These are phyloP conservation scores for Pisolithus marmoratus DNA, from an alignment of 768 basidiomycete species.

Conservation along the genomic window DNA sequence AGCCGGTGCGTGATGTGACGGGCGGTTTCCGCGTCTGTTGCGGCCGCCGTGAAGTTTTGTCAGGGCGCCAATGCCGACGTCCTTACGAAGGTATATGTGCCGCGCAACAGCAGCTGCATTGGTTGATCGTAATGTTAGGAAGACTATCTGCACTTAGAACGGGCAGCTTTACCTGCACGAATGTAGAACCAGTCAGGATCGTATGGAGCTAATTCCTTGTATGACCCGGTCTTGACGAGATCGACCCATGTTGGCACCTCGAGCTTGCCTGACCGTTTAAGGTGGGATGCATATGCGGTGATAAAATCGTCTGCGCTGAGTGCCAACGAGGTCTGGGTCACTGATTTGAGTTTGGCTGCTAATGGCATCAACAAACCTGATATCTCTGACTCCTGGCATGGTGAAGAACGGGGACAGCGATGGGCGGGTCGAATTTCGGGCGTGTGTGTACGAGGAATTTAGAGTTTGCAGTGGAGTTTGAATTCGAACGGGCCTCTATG, in stretches of 20 bases:
- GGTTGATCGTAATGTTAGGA: neutral
- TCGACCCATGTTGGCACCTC: slow-evolving; percentile 99
- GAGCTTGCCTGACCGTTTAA: slow-evolving; percentile 98
- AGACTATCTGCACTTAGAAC: neutral
- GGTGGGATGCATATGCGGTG: slow-evolving; percentile 87
- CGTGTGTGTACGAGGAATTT: slow-evolving; percentile 38
- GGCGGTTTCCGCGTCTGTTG: slow-evolving; percentile 94
- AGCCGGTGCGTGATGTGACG: slow-evolving; percentile 86
- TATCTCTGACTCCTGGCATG: slow-evolving; percentile 83
- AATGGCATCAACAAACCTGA: slow-evolving; percentile 45
- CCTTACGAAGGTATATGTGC: slow-evolving; percentile 99
- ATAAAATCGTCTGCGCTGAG: slow-evolving; percentile 91
- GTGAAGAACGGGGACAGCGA: slow-evolving; percentile 32
- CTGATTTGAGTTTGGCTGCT: slow-evolving; percentile 10
- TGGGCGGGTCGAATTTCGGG: slow-evolving; percentile 39
- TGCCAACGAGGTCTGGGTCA: slow-evolving; percentile 10
- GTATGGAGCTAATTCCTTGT: slow-evolving; percentile 98
- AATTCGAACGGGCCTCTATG: slow-evolving; percentile 32
- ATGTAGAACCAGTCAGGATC: slow-evolving; percentile 99
- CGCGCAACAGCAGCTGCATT: slow-evolving; percentile 85
- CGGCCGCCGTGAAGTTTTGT: slow-evolving; percentile 96
- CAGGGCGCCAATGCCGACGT: slow-evolving; percentile 89
- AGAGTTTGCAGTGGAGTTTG: slow-evolving; percentile 31
- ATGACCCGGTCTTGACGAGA: slow-evolving; percentile 95
- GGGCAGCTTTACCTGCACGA: slow-evolving; percentile 74